Evolutionary conservation across 2,329 filamentous ascomycete genomes (phyloP).

Genomic region (Leptographium galeiforme): DNA sequence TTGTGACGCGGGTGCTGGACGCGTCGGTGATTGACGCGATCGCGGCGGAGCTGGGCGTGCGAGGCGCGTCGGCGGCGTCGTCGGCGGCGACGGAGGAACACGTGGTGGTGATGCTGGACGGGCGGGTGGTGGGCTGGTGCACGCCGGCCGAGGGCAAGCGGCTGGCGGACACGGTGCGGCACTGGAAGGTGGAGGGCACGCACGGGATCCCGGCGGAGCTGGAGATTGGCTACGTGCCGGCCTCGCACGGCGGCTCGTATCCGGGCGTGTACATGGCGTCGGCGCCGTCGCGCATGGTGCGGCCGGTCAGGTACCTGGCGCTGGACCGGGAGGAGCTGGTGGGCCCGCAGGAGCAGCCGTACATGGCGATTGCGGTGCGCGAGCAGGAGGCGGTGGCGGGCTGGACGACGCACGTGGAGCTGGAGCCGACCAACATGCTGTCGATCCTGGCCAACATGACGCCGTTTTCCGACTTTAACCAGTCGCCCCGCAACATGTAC

Average conservation of each 20-base stretch:
- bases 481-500: conserved; percentile 98
- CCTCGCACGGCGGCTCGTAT: conserved; percentile 83
- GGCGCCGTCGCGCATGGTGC: conserved; percentile 70
- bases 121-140: conserved; percentile 81
- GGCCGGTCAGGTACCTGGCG: conserved; percentile 84
- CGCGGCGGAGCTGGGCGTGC: conserved; percentile 67
- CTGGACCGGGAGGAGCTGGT: conserved; percentile 78
- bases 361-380: conserved; percentile 94
- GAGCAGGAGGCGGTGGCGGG: conserved; percentile 78
- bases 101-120: conserved; percentile 82
- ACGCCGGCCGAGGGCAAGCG: conserved; percentile 67
- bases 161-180: conserved; percentile 75
- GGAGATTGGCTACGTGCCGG: conserved; percentile 84
- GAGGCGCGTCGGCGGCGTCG: conserved; percentile 61
- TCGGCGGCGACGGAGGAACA: conserved; percentile 71
- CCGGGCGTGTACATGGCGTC: conserved; percentile 92
- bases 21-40: conserved; percentile 61
- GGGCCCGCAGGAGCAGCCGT: conserved; percentile 89
- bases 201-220: conserved; percentile 70
- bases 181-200: conserved; percentile 88
- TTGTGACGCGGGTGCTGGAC: conserved; percentile 65
- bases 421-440: conserved; percentile 88
- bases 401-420: conserved; percentile 85
- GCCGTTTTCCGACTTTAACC: conserved; percentile 96
- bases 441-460: conserved; percentile 98